phyloP scores from a whole-genome alignment of 169 alveolate species.

The Besnoitia besnoiti region DNA sequence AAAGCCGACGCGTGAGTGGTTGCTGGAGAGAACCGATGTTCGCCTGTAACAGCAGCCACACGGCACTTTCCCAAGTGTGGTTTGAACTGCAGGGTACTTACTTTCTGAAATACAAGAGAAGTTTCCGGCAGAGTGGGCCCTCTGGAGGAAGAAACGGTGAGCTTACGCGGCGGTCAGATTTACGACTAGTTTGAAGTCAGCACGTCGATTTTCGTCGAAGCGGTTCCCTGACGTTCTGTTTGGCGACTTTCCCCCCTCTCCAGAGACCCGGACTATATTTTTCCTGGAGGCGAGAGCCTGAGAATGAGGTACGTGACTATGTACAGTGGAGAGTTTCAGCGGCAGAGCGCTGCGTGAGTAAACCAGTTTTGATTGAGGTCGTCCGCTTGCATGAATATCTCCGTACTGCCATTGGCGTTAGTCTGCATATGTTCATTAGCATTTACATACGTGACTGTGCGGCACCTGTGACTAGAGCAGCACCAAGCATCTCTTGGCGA shows the following conservation, averaged over 20 bases:
- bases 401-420: too few species aligned
- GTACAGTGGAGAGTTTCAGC: too few species aligned
- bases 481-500: too few species aligned
- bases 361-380: too few species aligned
- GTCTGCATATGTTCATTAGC: too few species aligned
- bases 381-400: too few species aligned
- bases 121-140: constrained; percentile 43
- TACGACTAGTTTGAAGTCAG: neutral
- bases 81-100: constrained; percentile 9
- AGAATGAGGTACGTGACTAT: constrained; percentile 16
- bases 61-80: neutral
- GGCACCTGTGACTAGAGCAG: too few species aligned
- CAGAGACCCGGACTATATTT: constrained; percentile 47
- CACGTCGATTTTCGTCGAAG: neutral
- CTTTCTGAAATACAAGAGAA: neutral
- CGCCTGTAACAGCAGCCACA: constrained; percentile 3
- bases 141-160: constrained; percentile 32
- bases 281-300: constrained; percentile 53
- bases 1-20: neutral
- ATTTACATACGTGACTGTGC: too few species aligned
- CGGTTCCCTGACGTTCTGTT: neutral
- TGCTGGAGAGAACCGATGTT: neutral
- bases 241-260: neutral
- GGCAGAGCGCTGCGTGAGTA: too few species aligned
- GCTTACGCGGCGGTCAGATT: neutral